Evolutionary conservation across 75 land plant genomes (phyloP).

Genomic region (Larix kaempferi): DNA sequence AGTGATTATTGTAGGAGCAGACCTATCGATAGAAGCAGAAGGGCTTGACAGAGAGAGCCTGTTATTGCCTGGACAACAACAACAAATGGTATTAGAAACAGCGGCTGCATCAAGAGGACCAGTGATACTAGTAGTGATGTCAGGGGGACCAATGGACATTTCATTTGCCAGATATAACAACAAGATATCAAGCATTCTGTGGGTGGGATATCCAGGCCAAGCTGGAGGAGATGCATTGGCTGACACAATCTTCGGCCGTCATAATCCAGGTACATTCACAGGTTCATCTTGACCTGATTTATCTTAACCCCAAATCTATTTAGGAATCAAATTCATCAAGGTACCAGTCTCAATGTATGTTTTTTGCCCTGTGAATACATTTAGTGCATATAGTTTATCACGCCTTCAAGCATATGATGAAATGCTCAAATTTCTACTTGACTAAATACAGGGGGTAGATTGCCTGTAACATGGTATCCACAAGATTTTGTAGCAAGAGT

Average conservation of each 20-base stretch:
- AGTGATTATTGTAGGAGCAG: constrained; percentile 34
- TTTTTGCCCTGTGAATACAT: too few relatives aligned
- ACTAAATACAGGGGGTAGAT: constrained; percentile 63
- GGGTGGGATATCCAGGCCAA: constrained; percentile 54
- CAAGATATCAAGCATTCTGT: constrained; percentile 30
- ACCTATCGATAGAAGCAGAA: constrained; percentile 31
- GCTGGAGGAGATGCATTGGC: constrained; percentile 48
- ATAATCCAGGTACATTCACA: constrained; percentile 36
- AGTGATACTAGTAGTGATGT: constrained; percentile 39
- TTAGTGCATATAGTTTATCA: too few relatives aligned
- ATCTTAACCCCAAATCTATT: too few relatives aligned
- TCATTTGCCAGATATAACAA: constrained; percentile 24
- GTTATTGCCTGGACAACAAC: constrained; percentile 39
- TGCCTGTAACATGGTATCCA: constrained; percentile 83
- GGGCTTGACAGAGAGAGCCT: constrained; percentile 23
- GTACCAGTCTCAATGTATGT: too few relatives aligned
- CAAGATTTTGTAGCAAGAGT: constrained; percentile 57
- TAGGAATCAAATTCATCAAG: too few relatives aligned
- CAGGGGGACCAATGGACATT: constrained; percentile 53
- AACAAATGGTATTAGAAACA: constrained; percentile 15
- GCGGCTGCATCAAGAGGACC: constrained; percentile 29
- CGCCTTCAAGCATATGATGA: too few relatives aligned
- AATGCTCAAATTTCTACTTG: too few relatives aligned
- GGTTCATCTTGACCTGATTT: too few relatives aligned
- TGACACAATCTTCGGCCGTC: constrained; percentile 29